phyloP scores from a whole-genome alignment of 495 filamentous ascomycete genomes.

The Bryoglossum gracile region DNA sequence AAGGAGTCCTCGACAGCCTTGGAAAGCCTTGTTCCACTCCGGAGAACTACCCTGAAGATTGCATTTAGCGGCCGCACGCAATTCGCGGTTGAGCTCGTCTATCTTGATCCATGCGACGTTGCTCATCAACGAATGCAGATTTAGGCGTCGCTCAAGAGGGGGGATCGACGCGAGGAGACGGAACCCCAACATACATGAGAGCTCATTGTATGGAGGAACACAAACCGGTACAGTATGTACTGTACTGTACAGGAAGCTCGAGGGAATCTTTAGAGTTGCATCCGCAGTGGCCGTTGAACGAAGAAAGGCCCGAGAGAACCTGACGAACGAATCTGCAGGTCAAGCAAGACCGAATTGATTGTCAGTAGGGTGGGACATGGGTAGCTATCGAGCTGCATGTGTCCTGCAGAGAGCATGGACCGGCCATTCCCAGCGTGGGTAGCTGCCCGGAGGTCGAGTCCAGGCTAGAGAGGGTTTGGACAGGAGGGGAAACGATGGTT shows the following conservation, averaged over 20 bases:
- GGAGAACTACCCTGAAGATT: too few species aligned
- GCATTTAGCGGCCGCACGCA: too few species aligned
- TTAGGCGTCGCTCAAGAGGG: too few species aligned
- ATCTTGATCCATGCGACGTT: too few species aligned
- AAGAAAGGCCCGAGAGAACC: constrained; percentile 3
- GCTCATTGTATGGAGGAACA: too few species aligned
- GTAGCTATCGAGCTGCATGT: constrained; percentile 18
- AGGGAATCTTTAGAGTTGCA: constrained; percentile 8
- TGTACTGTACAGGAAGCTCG: constrained; percentile 2
- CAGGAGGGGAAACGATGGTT: neutral
- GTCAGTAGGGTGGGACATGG: constrained; percentile 7
- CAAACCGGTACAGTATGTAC: neutral
- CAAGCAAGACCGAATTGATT: constrained; percentile 13
- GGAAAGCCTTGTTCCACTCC: too few species aligned
- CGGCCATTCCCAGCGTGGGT: neutral
- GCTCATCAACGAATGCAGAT: too few species aligned
- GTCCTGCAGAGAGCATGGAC: constrained; percentile 20
- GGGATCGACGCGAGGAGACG: too few species aligned
- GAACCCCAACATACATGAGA: too few species aligned
- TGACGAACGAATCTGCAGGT: constrained; percentile 18
- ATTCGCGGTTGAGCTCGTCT: too few species aligned
- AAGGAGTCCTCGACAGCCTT: too few species aligned
- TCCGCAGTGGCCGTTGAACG: neutral
- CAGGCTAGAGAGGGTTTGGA: too few species aligned
- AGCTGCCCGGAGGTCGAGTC: neutral